Percentiles rank a stretch among this genome's conserved stretches.
phyloP scores from a whole-genome alignment of 768 basidiomycete genomes.

The Fistulinella prunicolor region DNA sequence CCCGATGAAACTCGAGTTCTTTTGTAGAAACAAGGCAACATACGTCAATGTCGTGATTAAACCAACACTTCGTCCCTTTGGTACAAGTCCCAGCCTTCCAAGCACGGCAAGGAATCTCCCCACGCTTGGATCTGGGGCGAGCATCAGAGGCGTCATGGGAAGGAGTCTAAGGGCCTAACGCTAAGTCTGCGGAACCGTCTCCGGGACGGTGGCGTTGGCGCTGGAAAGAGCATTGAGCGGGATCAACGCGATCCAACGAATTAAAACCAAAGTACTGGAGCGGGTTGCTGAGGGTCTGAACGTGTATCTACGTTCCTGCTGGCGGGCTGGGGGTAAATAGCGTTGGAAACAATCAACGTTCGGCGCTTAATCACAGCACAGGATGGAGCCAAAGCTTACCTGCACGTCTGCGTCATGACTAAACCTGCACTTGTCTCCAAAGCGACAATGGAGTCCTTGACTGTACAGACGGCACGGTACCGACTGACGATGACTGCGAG shows the following conservation, averaged over 20 bases:
- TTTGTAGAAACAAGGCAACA: neutral
- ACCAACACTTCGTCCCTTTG: slow-evolving; percentile 36
- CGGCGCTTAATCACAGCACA: neutral
- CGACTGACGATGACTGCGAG: slow-evolving; percentile 3
- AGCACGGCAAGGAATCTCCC: slow-evolving; percentile 22
- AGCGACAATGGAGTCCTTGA: slow-evolving; percentile 27
- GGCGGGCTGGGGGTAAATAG: neutral
- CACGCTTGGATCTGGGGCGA: slow-evolving; percentile 22
- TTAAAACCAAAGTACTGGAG: neutral
- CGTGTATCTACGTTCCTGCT: neutral
- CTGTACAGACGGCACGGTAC: slow-evolving; percentile 18
- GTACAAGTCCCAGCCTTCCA: slow-evolving; percentile 40
- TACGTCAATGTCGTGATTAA: slow-evolving; percentile 34
- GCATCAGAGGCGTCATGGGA: slow-evolving; percentile 11
- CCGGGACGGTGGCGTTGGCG: neutral
- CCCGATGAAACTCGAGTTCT: neutral
- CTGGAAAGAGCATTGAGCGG: neutral
- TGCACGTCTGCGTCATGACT: slow-evolving; percentile 15
- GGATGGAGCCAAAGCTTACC: neutral
- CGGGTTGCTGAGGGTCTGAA: neutral
- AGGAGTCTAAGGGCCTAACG: neutral
- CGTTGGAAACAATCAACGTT: neutral
- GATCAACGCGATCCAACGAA: neutral
- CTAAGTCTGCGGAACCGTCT: neutral
- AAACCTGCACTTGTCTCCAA: slow-evolving; percentile 25